Conservation (phyloP, 176 grass and related monocot genomes). For the Carex parvula region DNA sequence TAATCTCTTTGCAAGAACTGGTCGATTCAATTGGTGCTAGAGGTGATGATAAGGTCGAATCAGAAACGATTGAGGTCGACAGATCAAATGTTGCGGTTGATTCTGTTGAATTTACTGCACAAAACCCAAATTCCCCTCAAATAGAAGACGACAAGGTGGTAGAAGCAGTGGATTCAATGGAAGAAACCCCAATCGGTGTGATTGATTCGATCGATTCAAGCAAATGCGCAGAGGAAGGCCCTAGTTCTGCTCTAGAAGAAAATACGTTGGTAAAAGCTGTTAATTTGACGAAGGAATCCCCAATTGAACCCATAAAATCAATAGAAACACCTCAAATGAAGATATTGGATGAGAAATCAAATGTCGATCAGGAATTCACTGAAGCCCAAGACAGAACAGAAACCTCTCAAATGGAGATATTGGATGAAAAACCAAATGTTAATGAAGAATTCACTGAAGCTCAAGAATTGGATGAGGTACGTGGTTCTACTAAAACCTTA, state of each 20-base stretch:
- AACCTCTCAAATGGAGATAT: background rate
- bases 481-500: constrained; percentile 27
- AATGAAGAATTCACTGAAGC: background rate
- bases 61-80: background rate
- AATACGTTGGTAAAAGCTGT: background rate
- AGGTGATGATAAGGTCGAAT: background rate
- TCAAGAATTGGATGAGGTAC: constrained; percentile 13
- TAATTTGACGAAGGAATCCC: background rate
- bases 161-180: constrained; percentile 10
- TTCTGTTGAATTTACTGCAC: background rate
- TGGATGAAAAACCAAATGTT: background rate
- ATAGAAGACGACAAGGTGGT: background rate
- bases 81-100: background rate
- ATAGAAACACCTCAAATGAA: background rate
- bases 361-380: background rate
- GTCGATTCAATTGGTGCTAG: constrained; percentile 42
- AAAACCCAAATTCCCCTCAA: background rate
- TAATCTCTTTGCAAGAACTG: constrained; percentile 60
- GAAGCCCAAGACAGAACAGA: background rate
- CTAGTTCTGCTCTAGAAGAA: background rate
- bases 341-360: background rate
- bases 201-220: background rate
- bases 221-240: background rate
- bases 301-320: background rate
- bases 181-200: background rate